Evolutionary conservation across 1,284 basidiomycete species (phyloP).

Genomic region (Bondarzewia mesenterica): DNA sequence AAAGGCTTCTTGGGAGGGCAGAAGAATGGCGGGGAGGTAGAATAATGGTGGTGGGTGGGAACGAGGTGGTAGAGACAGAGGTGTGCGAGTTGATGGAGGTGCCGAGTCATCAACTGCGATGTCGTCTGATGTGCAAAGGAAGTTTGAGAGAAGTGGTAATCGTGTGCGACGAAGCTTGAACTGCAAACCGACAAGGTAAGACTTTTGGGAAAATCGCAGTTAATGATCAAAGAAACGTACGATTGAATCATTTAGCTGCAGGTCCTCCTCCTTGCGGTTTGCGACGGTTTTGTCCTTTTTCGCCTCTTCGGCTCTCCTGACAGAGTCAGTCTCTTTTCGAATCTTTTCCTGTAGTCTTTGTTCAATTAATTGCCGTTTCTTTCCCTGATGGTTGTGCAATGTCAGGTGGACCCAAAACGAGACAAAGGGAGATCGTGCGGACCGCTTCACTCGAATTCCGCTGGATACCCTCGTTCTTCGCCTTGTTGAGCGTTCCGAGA

Average conservation of each 20-base stretch:
- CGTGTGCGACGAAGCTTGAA: constrained; percentile 63
- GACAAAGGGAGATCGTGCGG: neutral
- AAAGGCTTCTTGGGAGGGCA: constrained; percentile 64
- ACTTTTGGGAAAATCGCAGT: neutral
- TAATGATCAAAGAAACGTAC: constrained; percentile 34
- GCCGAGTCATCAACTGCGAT: constrained; percentile 35
- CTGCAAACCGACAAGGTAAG: constrained; percentile 25
- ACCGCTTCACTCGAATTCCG: constrained; percentile 69
- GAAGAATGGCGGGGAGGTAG: constrained; percentile 64
- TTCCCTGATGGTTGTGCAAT: constrained; percentile 41
- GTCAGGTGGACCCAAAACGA: constrained; percentile 10
- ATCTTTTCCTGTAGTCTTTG: constrained; percentile 75
- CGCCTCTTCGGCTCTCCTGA: constrained; percentile 72
- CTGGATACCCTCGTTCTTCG: constrained; percentile 75
- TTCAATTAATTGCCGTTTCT: constrained; percentile 72
- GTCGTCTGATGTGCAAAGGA: constrained; percentile 64
- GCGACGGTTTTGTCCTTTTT: constrained; percentile 71
- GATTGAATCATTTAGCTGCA: constrained; percentile 71
- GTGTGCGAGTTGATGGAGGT: constrained; percentile 26
- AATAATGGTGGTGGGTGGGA: constrained; percentile 69
- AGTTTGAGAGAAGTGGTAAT: constrained; percentile 65
- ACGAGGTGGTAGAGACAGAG: constrained; percentile 44
- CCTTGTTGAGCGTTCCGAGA: constrained; percentile 73
- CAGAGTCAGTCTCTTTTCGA: constrained; percentile 72
- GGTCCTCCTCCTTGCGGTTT: constrained; percentile 70